These are phyloP conservation scores for Rhipidocladum racemiflorum DNA, from an alignment of 176 grass and related monocot species.

Conservation along the genomic window DNA sequence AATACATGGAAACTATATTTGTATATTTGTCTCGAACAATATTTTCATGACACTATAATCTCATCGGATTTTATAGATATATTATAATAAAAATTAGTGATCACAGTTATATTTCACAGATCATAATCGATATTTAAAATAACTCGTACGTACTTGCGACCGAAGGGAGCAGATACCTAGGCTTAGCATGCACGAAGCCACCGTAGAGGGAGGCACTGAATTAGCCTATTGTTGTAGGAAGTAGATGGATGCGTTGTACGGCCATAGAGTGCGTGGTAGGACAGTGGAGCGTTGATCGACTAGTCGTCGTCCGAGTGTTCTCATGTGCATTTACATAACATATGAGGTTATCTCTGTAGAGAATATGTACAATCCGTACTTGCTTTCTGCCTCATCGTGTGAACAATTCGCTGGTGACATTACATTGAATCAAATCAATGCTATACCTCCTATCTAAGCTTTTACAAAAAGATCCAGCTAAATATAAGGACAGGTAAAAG, in stretches of 20 bases:
- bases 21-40: too few species aligned
- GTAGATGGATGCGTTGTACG: not conserved
- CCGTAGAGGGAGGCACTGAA: not conserved
- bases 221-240: not conserved
- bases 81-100: too few species aligned
- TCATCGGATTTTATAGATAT: too few species aligned
- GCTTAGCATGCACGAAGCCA: not conserved
- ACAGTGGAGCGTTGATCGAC: not conserved
- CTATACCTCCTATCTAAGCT: not conserved
- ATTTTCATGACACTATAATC: too few species aligned
- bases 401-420: not conserved
- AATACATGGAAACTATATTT: too few species aligned
- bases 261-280: not conserved
- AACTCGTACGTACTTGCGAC: too few species aligned
- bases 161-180: not conserved
- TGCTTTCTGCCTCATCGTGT: not conserved
- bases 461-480: not conserved
- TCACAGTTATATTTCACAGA: too few species aligned
- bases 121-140: too few species aligned
- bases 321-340: not conserved
- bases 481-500: too few species aligned
- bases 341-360: not conserved
- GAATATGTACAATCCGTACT: not conserved
- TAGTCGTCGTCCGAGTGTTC: not conserved
- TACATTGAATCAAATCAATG: not conserved